Percentiles rank a stretch among this genome's conserved stretches.
These are phyloP conservation scores for Lasiodiplodia gonubiensis DNA, from an alignment of 2,329 filamentous ascomycete species.

Conservation along the genomic window DNA sequence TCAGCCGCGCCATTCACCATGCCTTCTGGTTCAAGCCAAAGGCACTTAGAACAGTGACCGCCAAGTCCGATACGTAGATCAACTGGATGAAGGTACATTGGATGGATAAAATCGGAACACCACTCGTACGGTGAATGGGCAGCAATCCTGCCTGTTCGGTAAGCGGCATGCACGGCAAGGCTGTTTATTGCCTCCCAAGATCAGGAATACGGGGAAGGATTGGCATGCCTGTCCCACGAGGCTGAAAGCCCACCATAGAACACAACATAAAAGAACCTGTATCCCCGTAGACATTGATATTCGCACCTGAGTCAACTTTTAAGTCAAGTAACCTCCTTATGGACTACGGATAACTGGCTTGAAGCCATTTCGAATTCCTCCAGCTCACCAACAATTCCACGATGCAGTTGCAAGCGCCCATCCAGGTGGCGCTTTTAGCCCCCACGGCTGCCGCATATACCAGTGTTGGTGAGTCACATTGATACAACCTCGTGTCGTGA, in stretches of 20 bases:
- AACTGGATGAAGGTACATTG: not conserved
- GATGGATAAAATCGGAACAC: not conserved
- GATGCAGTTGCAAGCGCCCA: not conserved
- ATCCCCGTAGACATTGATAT: not conserved
- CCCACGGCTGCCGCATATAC: not conserved
- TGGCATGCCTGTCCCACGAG: not conserved
- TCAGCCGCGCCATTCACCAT: not conserved
- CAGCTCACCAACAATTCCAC: not conserved
- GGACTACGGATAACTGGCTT: not conserved
- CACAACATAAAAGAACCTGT: not conserved
- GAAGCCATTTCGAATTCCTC: not conserved
- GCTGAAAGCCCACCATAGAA: not conserved
- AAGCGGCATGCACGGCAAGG: not conserved
- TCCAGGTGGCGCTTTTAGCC: not conserved
- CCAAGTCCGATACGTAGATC: not conserved
- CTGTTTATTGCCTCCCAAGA: not conserved
- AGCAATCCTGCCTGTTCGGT: not conserved
- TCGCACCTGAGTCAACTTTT: not conserved
- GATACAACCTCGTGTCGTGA: not conserved
- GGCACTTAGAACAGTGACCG: not conserved
- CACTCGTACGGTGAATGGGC: no score
- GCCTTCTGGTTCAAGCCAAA: not conserved
- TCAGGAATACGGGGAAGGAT: conserved; percentile 6
- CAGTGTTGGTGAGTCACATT: not conserved
- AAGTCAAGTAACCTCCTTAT: not conserved